These are phyloP conservation scores for Heliamphora pulchella DNA, from an alignment of 179 eudicot species.

Conservation along the genomic window DNA sequence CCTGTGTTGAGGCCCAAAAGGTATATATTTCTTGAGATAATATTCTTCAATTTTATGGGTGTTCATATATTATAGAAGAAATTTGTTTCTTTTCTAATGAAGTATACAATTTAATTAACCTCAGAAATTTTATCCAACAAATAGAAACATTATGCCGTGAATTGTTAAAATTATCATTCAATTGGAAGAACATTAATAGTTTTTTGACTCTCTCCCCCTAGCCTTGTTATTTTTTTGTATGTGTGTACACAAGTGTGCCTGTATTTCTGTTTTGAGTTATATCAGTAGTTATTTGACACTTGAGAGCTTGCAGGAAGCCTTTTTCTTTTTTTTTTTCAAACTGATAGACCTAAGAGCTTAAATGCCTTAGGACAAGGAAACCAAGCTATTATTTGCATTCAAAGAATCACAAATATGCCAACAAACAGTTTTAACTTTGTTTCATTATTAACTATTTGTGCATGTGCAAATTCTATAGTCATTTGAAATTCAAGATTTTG, in stretches of 20 bases:
- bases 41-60: background rate
- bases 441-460: background rate
- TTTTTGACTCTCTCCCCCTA: background rate
- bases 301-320: no score
- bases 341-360: no score
- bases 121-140: background rate
- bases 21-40: constrained; percentile 24
- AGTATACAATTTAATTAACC: background rate
- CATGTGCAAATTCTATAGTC: background rate
- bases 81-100: background rate
- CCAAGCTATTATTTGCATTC: background rate
- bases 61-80: background rate
- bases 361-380: no score
- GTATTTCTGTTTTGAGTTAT: no score
- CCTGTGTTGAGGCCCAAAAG: constrained; percentile 87
- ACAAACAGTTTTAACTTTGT: constrained; percentile 2
- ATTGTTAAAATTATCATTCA: background rate
- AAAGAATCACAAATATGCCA: background rate
- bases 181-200: background rate
- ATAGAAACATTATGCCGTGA: background rate
- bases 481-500: background rate
- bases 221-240: background rate
- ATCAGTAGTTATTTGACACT: no score
- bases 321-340: no score
- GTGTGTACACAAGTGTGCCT: no score